Conservation (phyloP, 352 stramenopile species). For the Thalassiosira exigua region DNA sequence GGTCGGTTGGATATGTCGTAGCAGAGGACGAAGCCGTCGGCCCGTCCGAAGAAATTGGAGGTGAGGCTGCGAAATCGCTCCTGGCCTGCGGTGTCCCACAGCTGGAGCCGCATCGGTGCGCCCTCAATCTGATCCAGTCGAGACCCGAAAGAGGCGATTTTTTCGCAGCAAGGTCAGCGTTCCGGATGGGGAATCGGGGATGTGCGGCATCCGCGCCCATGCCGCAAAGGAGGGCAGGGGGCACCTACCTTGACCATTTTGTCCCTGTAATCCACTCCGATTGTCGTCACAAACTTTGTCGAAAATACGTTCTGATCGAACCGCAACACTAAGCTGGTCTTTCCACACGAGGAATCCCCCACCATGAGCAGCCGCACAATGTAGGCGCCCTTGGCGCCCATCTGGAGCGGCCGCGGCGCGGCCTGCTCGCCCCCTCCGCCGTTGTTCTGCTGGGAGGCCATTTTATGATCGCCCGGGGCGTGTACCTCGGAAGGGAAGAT, state of each 20-base stretch:
- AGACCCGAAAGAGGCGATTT: not conserved
- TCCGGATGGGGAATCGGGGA: not conserved
- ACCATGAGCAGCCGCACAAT: conserved; percentile 85
- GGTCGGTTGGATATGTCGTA: conserved; percentile 99
- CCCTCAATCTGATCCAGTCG: too few relatives aligned
- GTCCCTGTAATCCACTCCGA: conserved; percentile 95
- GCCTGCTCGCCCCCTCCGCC: too few relatives aligned
- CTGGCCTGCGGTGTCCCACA: conserved; percentile 99
- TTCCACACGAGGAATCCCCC: conserved; percentile 86
- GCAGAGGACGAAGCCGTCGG: conserved; percentile 99
- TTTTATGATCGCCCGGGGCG: too few relatives aligned
- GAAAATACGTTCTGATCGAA: conserved; percentile 98
- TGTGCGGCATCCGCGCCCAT: not conserved
- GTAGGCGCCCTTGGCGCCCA: not conserved
- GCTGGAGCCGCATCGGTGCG: conserved; percentile 99
- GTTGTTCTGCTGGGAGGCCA: too few relatives aligned
- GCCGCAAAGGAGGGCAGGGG: too few relatives aligned
- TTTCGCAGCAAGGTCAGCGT: not conserved
- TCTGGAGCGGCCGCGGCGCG: not conserved
- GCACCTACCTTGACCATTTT: conserved; percentile 1
- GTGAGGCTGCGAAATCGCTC: conserved; percentile 99
- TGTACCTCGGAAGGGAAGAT: too few relatives aligned
- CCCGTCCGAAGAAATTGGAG: conserved; percentile 97
- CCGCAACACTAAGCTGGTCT: conserved; percentile 88
- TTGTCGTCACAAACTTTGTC: conserved; percentile 99